Percentiles rank a stretch among this genome's conserved stretches.
These are phyloP conservation scores for Syncephalastrum racemosum DNA, from an alignment of 371 early-diverging fungal species.

Conservation along the genomic window DNA sequence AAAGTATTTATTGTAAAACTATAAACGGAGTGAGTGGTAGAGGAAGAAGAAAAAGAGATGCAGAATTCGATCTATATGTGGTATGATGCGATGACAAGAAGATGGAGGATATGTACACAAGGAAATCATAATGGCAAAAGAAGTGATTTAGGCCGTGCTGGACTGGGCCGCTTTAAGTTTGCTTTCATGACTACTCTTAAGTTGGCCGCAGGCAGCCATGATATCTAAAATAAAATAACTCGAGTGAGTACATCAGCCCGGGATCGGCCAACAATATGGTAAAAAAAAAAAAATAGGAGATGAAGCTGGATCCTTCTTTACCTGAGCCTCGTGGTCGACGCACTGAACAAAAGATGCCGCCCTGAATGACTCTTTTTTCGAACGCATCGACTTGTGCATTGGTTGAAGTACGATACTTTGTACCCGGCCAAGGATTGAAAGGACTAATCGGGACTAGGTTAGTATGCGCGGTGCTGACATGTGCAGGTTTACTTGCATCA, in stretches of 20 bases:
- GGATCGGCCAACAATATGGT: slow-evolving; percentile 1
- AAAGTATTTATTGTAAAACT: no score
- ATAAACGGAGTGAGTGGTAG: no score
- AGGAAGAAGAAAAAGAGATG: no score
- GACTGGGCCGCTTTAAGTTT: background rate
- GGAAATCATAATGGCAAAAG: no score
- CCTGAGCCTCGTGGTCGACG: slow-evolving; percentile 61
- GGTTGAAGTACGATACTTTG: slow-evolving; percentile 53
- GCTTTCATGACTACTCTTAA: slow-evolving; percentile 44
- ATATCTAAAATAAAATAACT: slow-evolving; percentile 48
- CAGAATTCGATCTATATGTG: no score
- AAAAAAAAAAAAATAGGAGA: background rate
- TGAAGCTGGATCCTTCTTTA: slow-evolving; percentile 15
- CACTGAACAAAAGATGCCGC: slow-evolving; percentile 54
- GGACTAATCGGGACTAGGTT: slow-evolving; percentile 40
- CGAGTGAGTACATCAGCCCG: no score
- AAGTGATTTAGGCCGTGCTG: no score
- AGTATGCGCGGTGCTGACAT: background rate
- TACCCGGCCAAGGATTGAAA: slow-evolving; percentile 83
- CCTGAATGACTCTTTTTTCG: slow-evolving; percentile 44
- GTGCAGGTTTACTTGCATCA: slow-evolving; percentile 59
- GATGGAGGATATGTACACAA: no score
- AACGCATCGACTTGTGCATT: slow-evolving; percentile 53
- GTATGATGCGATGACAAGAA: no score
- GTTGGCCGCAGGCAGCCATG: slow-evolving; percentile 76